phyloP scores from a whole-genome alignment of 306 rosid species.

The Castanea crenata region DNA sequence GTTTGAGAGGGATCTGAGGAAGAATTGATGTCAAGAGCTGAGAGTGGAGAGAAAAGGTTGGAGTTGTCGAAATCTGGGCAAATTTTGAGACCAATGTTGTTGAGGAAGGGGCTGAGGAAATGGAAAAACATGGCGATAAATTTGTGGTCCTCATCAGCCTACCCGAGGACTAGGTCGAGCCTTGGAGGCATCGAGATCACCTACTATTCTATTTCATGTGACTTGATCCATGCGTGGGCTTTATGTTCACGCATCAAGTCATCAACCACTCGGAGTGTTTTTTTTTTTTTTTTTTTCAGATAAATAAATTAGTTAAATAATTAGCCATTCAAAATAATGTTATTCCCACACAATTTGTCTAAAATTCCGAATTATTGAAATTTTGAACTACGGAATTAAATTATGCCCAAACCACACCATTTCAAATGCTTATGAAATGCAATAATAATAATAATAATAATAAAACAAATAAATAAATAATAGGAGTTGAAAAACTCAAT shows the following conservation, averaged over 20 bases:
- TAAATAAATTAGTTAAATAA: too few species aligned
- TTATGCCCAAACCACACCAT: too few species aligned
- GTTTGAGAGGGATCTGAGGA: not conserved
- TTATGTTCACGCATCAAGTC: not conserved
- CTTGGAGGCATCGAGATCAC: conserved; percentile 19
- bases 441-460: too few species aligned
- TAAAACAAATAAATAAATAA: too few species aligned
- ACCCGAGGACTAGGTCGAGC: not conserved
- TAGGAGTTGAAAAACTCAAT: too few species aligned
- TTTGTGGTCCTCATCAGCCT: conserved; percentile 25
- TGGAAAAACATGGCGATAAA: conserved; percentile 38
- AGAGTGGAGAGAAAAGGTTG: not conserved
- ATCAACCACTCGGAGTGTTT: not conserved
- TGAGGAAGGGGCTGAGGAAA: conserved; percentile 47
- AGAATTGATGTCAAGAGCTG: not conserved
- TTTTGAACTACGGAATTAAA: too few species aligned
- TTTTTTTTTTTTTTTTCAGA: not conserved
- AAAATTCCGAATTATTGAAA: too few species aligned
- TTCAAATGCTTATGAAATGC: too few species aligned
- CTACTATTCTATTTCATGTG: not conserved
- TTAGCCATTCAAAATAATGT: too few species aligned
- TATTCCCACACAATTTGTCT: too few species aligned
- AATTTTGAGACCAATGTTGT: conserved; percentile 29
- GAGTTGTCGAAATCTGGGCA: conserved; percentile 20
- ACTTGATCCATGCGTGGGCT: not conserved